Evolutionary conservation across 768 basidiomycete species (phyloP), one percentile per base, ranked within the genome.

Genomic region (Fomitopsis pulvina): DNA sequence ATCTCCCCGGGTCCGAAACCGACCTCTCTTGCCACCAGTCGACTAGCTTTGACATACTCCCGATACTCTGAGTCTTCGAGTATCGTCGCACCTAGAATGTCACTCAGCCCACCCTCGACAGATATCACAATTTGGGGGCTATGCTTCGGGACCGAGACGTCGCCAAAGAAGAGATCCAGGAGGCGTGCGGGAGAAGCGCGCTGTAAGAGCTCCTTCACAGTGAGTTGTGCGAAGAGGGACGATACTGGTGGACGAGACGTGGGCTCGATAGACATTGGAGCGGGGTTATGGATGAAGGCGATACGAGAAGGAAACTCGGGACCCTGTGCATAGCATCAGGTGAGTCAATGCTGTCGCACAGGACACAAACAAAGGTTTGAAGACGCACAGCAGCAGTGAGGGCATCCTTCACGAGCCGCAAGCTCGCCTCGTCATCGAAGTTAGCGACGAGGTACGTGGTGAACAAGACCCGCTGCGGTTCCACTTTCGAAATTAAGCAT

Each of bases 271-370:
- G 46, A 30, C 3, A 57, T 52, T 10, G 51, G 47, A 7, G 66
- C 52, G 1, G 91, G 84, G 51, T 87, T 84, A 63, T 92, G 90
- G 27, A 94, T 68, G 63, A 94, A 87, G 0, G 83, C 73, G n/a
- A 91, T 45, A 26, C 92, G 83, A 7, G 76, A 73, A 32, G 63
- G 71, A 2, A 75, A 71, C 1, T 70, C 69, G 2, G 64, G 52
- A 6, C 66, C 34, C 34, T 67, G 83, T 86, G 57, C n/a, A 30
- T 51, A 2, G 12, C 24, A 30, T 34, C 9, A 42, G 34, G 20
- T 10, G n/a, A 10, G n/a, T 34, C 32, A n/a, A 10, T 10, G 32
- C 18, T 46, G 14, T 57, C 57, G 26, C 25, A 29, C 24, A 53
- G 22, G 5, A 25, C 52, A 41, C 29, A 43, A 14, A 8, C 48